A percentile compares a stretch with the other conserved stretches of the same genome.
These are phyloP conservation scores for Phytophthora idaei DNA, from an alignment of 352 stramenopile genomes.

Conservation along the genomic window DNA sequence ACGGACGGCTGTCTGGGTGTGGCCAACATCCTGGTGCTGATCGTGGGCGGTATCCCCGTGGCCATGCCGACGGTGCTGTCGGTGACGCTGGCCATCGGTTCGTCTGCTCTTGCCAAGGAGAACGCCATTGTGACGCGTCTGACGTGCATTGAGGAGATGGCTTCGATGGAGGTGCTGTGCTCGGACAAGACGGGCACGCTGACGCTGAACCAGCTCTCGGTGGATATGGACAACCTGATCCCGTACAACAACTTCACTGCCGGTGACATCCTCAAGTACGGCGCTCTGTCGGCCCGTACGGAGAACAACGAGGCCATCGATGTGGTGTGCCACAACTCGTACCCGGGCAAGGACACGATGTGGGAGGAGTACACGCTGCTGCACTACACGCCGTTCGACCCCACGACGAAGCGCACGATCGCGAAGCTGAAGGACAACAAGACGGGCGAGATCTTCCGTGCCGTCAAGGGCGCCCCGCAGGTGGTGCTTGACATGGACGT, in stretches of 20 bases:
- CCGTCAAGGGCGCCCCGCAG: conserved; percentile 92
- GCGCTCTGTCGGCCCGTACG: conserved; percentile 63
- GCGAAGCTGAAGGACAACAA: conserved; percentile 85
- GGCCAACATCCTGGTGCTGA: conserved; percentile 86
- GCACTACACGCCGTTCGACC: conserved; percentile 87
- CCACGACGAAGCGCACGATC: conserved; percentile 92
- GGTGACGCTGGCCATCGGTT: conserved; percentile 92
- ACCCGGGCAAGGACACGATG: conserved; percentile 81
- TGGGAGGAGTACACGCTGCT: conserved; percentile 78
- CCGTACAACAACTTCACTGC: conserved; percentile 69
- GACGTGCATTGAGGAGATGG: conserved; percentile 93
- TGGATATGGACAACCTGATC: conserved; percentile 89
- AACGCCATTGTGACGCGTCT: conserved; percentile 93
- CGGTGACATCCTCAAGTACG: conserved; percentile 67
- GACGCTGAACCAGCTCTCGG: conserved; percentile 96
- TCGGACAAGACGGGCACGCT: conserved; percentile 96
- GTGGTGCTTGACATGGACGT: conserved; percentile 89
- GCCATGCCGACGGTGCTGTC: conserved; percentile 94
- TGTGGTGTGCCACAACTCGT: conserved; percentile 76
- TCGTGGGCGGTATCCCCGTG: conserved; percentile 93
- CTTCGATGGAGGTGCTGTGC: conserved; percentile 93
- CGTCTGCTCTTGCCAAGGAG: conserved; percentile 86
- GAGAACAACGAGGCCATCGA: conserved; percentile 84
- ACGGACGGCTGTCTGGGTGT: conserved; percentile 70
- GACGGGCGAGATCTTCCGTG: conserved; percentile 88